Percentiles rank a stretch among this genome's conserved stretches.
phyloP scores from a whole-genome alignment of 129 eudicot genomes.

The Helianthus tuberosus region DNA sequence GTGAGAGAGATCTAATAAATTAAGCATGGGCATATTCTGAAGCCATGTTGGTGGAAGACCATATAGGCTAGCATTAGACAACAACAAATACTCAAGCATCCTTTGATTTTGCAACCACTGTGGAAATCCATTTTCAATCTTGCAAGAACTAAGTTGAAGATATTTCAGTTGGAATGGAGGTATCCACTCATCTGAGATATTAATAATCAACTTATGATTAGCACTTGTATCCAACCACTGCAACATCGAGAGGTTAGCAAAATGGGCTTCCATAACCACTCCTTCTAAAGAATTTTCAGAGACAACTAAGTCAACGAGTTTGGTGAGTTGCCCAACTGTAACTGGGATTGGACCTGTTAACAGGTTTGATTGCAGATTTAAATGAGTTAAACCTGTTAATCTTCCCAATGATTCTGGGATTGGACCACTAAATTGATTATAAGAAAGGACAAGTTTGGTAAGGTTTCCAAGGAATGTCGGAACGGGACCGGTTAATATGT shows the following conservation, averaged over 20 bases:
- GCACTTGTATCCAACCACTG: not conserved
- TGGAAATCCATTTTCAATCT: slow-evolving; percentile 25
- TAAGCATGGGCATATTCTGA: not conserved
- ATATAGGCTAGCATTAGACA: slow-evolving; percentile 25
- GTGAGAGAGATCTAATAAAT: not conserved
- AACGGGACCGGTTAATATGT: too few relatives aligned
- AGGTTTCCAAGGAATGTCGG: too few relatives aligned
- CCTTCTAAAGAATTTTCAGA: slow-evolving; percentile 14
- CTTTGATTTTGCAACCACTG: slow-evolving; percentile 32
- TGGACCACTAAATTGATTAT: not conserved
- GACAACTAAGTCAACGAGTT: not conserved
- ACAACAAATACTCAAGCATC: not conserved
- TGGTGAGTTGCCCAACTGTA: slow-evolving; percentile 21
- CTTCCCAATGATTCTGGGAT: not conserved
- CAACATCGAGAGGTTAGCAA: not conserved
- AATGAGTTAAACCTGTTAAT: not conserved
- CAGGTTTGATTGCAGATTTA: not conserved
- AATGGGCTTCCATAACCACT: not conserved
- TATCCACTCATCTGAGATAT: not conserved
- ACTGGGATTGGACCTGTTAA: slow-evolving; percentile 6
- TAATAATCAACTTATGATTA: slow-evolving; percentile 1
- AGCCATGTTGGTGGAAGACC: slow-evolving; percentile 29
- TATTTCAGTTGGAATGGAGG: too few relatives aligned
- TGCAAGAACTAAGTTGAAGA: not conserved
- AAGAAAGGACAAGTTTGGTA: too few relatives aligned